Evolutionary conservation across 1,139 yeast genomes (phyloP).

Genomic region (Barnettozyma hawaiiensis): DNA sequence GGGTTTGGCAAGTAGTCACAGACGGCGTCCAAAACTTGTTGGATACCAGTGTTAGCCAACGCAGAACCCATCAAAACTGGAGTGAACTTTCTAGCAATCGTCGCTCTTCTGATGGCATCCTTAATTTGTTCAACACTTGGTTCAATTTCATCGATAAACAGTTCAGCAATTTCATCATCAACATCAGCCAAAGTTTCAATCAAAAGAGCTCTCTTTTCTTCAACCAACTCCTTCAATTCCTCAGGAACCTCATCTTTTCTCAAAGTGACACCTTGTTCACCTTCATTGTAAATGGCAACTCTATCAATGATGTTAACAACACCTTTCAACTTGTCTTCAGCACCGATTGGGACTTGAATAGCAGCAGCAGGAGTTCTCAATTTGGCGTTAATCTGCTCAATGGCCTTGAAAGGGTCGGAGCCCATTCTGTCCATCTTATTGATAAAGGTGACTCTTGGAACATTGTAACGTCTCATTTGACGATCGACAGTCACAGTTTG

Average conservation of each 20-base stretch:
- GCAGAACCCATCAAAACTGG: conserved; percentile 99
- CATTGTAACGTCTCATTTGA: conserved; percentile 97
- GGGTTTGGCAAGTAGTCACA: conserved; percentile 96
- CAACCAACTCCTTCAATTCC: conserved; percentile 66
- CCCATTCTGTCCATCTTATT: conserved; percentile 99
- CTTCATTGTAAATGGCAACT: conserved; percentile 85
- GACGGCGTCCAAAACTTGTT: conserved; percentile 92
- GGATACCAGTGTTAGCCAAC: conserved; percentile 90
- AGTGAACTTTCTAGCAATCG: conserved; percentile 94
- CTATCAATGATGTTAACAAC: conserved; percentile 87
- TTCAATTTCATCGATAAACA: conserved; percentile 82
- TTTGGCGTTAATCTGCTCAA: conserved; percentile 82
- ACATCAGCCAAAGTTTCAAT: conserved; percentile 96
- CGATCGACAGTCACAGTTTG: conserved; percentile 98
- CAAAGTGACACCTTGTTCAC: conserved; percentile 81
- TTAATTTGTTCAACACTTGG: conserved; percentile 81
- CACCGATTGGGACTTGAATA: conserved; percentile 94
- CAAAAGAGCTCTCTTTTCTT: conserved; percentile 74
- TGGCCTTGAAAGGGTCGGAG: conserved; percentile 92
- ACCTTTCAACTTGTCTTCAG: conserved; percentile 80
- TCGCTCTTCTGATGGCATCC: conserved; percentile 86
- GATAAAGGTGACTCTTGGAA: conserved; percentile 92
- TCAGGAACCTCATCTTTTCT: conserved; percentile 64
- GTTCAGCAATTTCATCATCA: conserved; percentile 94
- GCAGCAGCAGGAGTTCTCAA: conserved; percentile 96